Percentiles rank a stretch among this genome's conserved stretches.
These are phyloP conservation scores for Yamadazyma songkhlaensis DNA, from an alignment of 1,139 yeast genomes.

Conservation along the genomic window DNA sequence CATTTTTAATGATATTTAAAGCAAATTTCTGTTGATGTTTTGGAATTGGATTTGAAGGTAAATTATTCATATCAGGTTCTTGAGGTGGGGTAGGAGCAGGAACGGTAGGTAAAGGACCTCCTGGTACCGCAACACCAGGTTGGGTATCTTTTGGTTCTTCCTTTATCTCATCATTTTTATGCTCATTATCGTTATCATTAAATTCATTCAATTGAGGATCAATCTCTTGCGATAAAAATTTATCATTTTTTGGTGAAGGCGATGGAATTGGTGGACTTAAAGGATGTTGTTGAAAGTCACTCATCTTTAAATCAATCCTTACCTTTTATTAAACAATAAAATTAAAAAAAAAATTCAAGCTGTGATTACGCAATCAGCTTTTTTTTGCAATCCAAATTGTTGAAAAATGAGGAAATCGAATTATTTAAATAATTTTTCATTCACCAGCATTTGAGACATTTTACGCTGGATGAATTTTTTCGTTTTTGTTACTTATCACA, in stretches of 20 bases:
- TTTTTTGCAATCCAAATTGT: slow-evolving; percentile 5
- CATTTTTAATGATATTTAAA: slow-evolving; percentile 66
- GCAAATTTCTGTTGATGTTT: slow-evolving; percentile 80
- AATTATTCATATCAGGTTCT: slow-evolving; percentile 69
- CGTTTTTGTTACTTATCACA: neutral
- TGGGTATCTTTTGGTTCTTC: neutral
- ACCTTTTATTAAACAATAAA: neutral
- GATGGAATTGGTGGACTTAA: slow-evolving; percentile 47
- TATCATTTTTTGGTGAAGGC: slow-evolving; percentile 37
- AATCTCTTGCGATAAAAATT: slow-evolving; percentile 12
- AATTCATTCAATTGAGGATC: slow-evolving; percentile 1
- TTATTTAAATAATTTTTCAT: slow-evolving; percentile 16
- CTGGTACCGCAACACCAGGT: slow-evolving; percentile 3
- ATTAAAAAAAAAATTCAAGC: neutral
- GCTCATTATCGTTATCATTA: neutral
- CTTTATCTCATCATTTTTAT: neutral
- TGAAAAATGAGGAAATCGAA: slow-evolving; percentile 6
- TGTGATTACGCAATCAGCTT: neutral
- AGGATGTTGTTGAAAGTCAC: slow-evolving; percentile 18
- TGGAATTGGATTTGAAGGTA: slow-evolving; percentile 74
- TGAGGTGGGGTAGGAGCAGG: slow-evolving; percentile 74
- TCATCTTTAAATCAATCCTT: slow-evolving; percentile 1
- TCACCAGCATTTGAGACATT: slow-evolving; percentile 2
- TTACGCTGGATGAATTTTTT: neutral
- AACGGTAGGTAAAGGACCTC: slow-evolving; percentile 6